Evolutionary conservation across 345 rosid genomes (phyloP).

Genomic region (Syzygium aqueum): DNA sequence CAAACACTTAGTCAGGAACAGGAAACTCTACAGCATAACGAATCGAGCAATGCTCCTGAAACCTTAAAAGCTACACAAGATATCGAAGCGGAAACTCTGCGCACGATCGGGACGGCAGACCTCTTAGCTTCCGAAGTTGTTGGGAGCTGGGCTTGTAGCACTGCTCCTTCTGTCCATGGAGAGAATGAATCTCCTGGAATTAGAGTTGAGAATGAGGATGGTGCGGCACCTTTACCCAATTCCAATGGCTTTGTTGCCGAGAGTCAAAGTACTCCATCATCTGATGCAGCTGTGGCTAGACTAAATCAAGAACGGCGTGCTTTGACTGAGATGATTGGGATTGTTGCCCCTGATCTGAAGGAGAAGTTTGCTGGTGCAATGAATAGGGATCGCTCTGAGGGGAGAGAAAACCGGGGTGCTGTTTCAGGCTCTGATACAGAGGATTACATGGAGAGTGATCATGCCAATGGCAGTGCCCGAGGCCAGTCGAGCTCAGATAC

Average conservation of each 20-base stretch:
- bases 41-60: slow-evolving; percentile 22
- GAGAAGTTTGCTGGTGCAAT: slow-evolving; percentile 28
- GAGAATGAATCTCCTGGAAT: slow-evolving; percentile 54
- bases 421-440: slow-evolving; percentile 51
- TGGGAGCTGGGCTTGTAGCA: slow-evolving; percentile 86
- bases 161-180: slow-evolving; percentile 74
- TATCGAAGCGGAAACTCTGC: slow-evolving; percentile 59
- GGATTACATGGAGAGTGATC: slow-evolving; percentile 29
- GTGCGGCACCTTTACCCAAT: slow-evolving; percentile 24
- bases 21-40: slow-evolving; percentile 11
- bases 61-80: slow-evolving; percentile 37
- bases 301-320: slow-evolving; percentile 30
- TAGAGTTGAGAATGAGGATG: slow-evolving; percentile 31
- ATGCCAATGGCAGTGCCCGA: slow-evolving; percentile 1
- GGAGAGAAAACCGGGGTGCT: slow-evolving; percentile 18
- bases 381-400: slow-evolving; percentile 19
- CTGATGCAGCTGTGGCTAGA: slow-evolving; percentile 16
- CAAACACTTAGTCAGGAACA: slow-evolving; percentile 1
- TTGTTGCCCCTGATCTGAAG: slow-evolving; percentile 54
- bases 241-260: slow-evolving; percentile 36
- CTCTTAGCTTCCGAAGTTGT: slow-evolving; percentile 82
- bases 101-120: slow-evolving; percentile 61
- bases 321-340: slow-evolving; percentile 53
- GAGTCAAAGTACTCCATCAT: slow-evolving; percentile 52
- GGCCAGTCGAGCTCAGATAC: slow-evolving; percentile 22